A percentile compares a stretch with the other conserved stretches of the same genome.
These are phyloP conservation scores for Amoebophrya sp. DNA, from an alignment of 169 alveolate genomes.

Conservation along the genomic window DNA sequence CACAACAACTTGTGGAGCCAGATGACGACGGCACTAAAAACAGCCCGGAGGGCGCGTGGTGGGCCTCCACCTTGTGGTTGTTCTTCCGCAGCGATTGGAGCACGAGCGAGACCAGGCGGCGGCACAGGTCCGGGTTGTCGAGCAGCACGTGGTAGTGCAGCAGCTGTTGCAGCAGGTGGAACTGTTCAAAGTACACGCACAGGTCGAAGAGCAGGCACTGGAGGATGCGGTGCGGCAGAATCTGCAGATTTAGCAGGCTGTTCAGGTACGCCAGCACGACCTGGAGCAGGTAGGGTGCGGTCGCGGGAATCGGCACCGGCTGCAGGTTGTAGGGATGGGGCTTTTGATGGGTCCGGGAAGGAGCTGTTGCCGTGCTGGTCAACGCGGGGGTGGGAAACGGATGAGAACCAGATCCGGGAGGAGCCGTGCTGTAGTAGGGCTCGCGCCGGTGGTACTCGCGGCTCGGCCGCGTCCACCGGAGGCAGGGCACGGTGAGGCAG, in stretches of 20 bases:
- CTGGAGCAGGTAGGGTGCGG: slow-evolving; percentile 20
- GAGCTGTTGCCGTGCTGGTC: no score
- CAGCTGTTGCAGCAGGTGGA: slow-evolving; percentile 37
- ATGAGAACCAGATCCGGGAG: no score
- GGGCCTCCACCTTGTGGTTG: no score
- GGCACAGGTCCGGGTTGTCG: slow-evolving; percentile 14
- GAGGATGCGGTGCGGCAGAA: slow-evolving; percentile 37
- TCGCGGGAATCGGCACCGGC: not conserved
- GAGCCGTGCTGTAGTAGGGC: not conserved
- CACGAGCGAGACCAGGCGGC: no score
- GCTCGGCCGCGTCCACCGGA: not conserved
- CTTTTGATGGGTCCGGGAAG: no score
- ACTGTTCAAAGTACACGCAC: slow-evolving; percentile 33
- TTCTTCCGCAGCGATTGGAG: no score
- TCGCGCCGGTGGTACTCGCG: not conserved
- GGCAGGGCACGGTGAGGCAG: not conserved
- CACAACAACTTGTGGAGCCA: no score
- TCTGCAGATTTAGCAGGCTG: slow-evolving; percentile 32
- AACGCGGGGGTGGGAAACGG: no score
- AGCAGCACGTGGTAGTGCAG: slow-evolving; percentile 38
- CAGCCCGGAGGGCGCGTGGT: no score
- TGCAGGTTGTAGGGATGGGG: no score
- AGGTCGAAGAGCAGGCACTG: slow-evolving; percentile 40
- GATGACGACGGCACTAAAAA: no score
- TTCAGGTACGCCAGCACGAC: slow-evolving; percentile 30